A percentile compares a stretch with the other conserved stretches of the same genome.
phyloP scores from a whole-genome alignment of 345 rosid genomes.

The Alliaria petiolata region DNA sequence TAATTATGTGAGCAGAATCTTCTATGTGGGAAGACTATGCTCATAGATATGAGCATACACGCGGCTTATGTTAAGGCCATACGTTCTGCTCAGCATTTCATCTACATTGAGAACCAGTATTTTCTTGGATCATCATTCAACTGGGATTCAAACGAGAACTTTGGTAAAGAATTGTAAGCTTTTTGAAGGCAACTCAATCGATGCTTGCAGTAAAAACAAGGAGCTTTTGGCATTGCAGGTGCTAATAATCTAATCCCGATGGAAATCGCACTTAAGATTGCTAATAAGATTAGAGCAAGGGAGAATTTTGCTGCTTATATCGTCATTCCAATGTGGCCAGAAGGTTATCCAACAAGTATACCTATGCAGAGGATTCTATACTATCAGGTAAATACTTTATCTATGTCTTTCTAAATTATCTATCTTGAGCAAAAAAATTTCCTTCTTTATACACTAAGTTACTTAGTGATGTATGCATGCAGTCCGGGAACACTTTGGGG shows the following conservation, averaged over 20 bases:
- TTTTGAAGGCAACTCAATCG: not conserved
- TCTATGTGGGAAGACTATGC: slow-evolving; percentile 75
- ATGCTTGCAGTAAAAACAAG: too few species aligned
- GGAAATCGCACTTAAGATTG: slow-evolving; percentile 90
- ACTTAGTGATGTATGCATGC: too few species aligned
- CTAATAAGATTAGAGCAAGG: slow-evolving; percentile 69
- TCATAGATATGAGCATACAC: slow-evolving; percentile 90
- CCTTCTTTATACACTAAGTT: too few species aligned
- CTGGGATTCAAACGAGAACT: slow-evolving; percentile 87
- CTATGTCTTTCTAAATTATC: not conserved
- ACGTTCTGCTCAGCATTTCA: slow-evolving; percentile 77
- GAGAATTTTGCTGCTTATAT: slow-evolving; percentile 86
- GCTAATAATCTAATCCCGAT: slow-evolving; percentile 89
- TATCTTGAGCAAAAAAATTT: not conserved
- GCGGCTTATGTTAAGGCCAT: slow-evolving; percentile 85
- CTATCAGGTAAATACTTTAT: slow-evolving; percentile 63
- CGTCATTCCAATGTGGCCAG: slow-evolving; percentile 97
- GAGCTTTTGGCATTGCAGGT: slow-evolving; percentile 52
- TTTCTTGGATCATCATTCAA: slow-evolving; percentile 84
- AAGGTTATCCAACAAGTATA: slow-evolving; percentile 61
- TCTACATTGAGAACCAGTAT: slow-evolving; percentile 88
- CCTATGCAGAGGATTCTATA: slow-evolving; percentile 69
- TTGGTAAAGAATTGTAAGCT: too few species aligned
- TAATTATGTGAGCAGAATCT: too few species aligned
- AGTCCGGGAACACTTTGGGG: too few species aligned